These are phyloP conservation scores for Wickerhamomyces xylosicus DNA, from an alignment of 805 yeast genomes.

Conservation along the genomic window DNA sequence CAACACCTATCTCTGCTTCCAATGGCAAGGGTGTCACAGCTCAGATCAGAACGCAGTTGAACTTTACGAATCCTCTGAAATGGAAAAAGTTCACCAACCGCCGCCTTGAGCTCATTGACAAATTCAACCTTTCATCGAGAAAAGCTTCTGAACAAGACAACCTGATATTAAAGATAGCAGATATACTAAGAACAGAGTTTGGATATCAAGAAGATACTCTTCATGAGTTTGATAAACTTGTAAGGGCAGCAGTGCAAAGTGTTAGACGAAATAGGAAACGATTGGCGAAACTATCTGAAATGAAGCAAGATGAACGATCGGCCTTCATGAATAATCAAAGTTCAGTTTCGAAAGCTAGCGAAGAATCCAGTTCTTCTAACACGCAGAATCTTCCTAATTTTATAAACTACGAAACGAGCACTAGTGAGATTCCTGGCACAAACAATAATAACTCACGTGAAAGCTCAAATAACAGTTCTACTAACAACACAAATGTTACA, in stretches of 20 bases:
- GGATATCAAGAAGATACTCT: conserved; percentile 48
- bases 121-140: conserved; percentile 43
- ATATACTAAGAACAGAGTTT: conserved; percentile 67
- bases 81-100: conserved; percentile 94
- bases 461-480: conserved; percentile 4
- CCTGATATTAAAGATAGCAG: conserved; percentile 71
- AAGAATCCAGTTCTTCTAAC: too few relatives aligned
- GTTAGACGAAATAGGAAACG: conserved; percentile 82
- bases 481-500: conserved; percentile 4
- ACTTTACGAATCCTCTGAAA: conserved; percentile 67
- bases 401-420: too few relatives aligned
- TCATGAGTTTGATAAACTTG: conserved; percentile 78
- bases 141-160: conserved; percentile 93
- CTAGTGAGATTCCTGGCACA: conserved; percentile 2
- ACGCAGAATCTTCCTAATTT: too few relatives aligned
- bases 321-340: too few relatives aligned
- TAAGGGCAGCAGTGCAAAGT: conserved; percentile 88
- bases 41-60: conserved; percentile 38
- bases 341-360: too few relatives aligned
- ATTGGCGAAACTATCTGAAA: conserved; percentile 9
- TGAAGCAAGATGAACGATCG: neutral
- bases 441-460: conserved; percentile 5
- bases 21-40: conserved; percentile 27
- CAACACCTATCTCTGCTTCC: neutral
- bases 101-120: conserved; percentile 79